Evolutionary conservation across 768 basidiomycete species (phyloP).

Genomic region (Panaeolus papilionaceus): DNA sequence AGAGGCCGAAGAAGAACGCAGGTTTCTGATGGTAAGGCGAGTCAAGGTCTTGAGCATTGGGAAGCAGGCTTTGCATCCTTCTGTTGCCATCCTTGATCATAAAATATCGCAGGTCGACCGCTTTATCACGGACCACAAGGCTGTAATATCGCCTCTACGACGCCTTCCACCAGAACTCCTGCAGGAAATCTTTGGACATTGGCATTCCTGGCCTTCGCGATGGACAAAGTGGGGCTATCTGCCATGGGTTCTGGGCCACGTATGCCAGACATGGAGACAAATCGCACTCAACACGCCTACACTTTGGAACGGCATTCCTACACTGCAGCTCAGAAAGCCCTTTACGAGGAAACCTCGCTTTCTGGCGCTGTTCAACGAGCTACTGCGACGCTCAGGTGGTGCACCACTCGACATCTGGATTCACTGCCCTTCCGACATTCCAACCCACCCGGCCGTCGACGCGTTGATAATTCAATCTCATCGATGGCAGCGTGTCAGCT

Average conservation of each 20-base stretch:
- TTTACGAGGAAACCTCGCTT: slow-evolving; percentile 14
- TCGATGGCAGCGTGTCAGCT: slow-evolving; percentile 28
- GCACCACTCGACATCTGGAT: slow-evolving; percentile 29
- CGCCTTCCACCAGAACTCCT: slow-evolving; percentile 32
- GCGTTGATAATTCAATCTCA: slow-evolving; percentile 28
- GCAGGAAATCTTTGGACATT: slow-evolving; percentile 30
- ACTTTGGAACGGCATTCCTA: slow-evolving; percentile 30
- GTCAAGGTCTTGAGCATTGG: slow-evolving; percentile 14
- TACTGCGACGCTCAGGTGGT: slow-evolving; percentile 24
- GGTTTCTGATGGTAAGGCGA: slow-evolving; percentile 17
- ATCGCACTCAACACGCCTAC: slow-evolving; percentile 25
- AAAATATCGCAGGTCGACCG: slow-evolving; percentile 26
- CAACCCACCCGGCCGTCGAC: slow-evolving; percentile 29
- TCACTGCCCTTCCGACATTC: slow-evolving; percentile 20
- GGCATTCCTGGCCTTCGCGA: slow-evolving; percentile 11
- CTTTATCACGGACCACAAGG: slow-evolving; percentile 29
- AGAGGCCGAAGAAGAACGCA: slow-evolving; percentile 19
- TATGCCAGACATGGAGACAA: slow-evolving; percentile 28
- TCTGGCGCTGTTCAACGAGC: slow-evolving; percentile 22
- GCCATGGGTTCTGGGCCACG: slow-evolving; percentile 29
- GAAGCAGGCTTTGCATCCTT: slow-evolving; percentile 17
- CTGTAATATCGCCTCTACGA: slow-evolving; percentile 29
- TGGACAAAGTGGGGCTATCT: slow-evolving; percentile 22
- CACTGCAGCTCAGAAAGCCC: slow-evolving; percentile 21
- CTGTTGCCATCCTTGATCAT: slow-evolving; percentile 25